phyloP scores from a whole-genome alignment of 108 stramenopile species.

The Parmales sp. region DNA sequence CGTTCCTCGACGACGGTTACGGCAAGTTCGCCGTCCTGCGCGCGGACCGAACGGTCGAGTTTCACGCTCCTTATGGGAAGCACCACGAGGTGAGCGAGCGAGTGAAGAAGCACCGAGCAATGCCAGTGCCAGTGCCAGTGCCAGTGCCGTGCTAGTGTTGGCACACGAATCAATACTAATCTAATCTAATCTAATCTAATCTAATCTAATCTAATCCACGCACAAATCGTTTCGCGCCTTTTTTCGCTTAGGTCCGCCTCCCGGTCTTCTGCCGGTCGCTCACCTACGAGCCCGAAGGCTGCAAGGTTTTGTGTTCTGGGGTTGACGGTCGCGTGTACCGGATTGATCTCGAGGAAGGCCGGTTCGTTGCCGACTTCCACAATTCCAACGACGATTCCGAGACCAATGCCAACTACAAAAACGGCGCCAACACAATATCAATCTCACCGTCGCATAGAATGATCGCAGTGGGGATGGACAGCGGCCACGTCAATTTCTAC shows the following conservation, averaged over 20 bases:
- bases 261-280: constrained; percentile 90
- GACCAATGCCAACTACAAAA: background rate
- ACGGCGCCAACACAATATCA: constrained; percentile 27
- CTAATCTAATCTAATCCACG: no score
- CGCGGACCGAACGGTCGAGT: constrained; percentile 80
- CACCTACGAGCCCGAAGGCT: constrained; percentile 77
- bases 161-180: no score
- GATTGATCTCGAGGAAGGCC: constrained; percentile 89
- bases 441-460: constrained; percentile 58
- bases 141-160: no score
- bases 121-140: no score
- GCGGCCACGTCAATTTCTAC: constrained; percentile 80
- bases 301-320: constrained; percentile 50
- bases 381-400: background rate
- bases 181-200: no score
- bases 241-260: no score
- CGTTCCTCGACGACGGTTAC: constrained; percentile 77
- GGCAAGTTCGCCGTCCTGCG: constrained; percentile 87
- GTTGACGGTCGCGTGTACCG: constrained; percentile 63
- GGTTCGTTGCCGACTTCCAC: constrained; percentile 55
- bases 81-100: constrained; percentile 82
- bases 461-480: constrained; percentile 70
- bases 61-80: constrained; percentile 94
- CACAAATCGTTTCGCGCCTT: no score
- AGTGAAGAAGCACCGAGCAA: no score